Conservation (phyloP, 495 filamentous ascomycete species). For the Eremomyces bilateralis region DNA sequence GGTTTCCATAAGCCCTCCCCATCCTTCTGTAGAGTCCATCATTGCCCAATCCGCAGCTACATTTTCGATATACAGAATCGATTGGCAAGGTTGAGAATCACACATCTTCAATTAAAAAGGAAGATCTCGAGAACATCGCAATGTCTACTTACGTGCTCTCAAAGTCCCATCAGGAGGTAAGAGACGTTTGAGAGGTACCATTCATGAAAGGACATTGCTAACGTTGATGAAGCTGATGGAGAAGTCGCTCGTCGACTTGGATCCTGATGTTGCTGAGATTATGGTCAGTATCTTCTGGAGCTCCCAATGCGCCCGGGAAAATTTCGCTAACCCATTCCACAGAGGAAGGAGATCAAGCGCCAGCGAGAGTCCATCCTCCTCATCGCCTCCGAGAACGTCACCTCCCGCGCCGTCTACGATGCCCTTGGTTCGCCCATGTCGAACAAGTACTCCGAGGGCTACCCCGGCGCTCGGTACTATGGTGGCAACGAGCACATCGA, state of each 20-base stretch:
- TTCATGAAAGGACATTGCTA: constrained; percentile 17
- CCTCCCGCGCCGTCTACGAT: constrained; percentile 73
- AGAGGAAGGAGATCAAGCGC: constrained; percentile 89
- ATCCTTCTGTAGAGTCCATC: no score
- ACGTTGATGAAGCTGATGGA: constrained; percentile 59
- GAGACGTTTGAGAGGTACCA: constrained; percentile 16
- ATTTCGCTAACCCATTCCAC: constrained; percentile 6
- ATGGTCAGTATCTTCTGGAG: constrained; percentile 58
- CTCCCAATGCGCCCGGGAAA: no score
- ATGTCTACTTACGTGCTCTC: constrained; percentile 56
- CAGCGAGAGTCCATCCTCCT: constrained; percentile 97
- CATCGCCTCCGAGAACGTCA: constrained; percentile 88
- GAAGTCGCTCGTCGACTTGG: constrained; percentile 58
- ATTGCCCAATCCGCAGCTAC: no score
- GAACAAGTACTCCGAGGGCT: constrained; percentile 99
- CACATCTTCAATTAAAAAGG: no score
- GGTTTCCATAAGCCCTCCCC: no score
- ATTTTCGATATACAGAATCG: no score
- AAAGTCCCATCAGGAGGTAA: constrained; percentile 68
- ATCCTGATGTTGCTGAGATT: constrained; percentile 81
- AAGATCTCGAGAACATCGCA: neutral
- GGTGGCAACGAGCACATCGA: constrained; percentile 99
- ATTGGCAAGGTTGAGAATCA: no score
- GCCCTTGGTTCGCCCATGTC: constrained; percentile 79
- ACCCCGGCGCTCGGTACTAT: constrained; percentile 96